These are phyloP conservation scores for Termitomyces sp. DNA, from an alignment of 1,284 basidiomycete genomes.

Conservation along the genomic window DNA sequence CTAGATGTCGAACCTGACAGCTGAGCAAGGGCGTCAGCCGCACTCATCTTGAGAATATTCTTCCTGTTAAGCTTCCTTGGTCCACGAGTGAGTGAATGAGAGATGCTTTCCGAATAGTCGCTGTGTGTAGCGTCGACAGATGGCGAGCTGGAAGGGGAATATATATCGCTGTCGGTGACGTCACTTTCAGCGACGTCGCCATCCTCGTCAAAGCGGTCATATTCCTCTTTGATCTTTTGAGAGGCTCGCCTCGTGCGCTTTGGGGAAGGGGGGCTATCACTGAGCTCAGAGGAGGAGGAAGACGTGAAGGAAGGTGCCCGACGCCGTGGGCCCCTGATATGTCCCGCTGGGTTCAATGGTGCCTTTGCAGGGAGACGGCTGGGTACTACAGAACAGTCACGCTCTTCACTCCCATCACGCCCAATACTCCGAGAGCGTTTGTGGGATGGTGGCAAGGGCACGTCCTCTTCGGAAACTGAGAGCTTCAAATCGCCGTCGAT, in stretches of 20 bases:
- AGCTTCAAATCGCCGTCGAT: not conserved
- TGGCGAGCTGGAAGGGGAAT: constrained; percentile 27
- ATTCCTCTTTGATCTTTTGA: not conserved
- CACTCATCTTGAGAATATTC: constrained; percentile 13
- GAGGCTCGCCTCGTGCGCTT: constrained; percentile 11
- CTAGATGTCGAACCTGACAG: constrained; percentile 12
- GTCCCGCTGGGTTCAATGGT: not conserved
- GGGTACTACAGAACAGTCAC: not conserved
- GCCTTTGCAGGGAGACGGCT: not conserved
- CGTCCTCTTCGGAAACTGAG: constrained; percentile 5
- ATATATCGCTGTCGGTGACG: constrained; percentile 26
- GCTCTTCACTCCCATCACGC: not conserved
- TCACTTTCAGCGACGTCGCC: constrained; percentile 16
- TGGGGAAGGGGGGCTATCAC: constrained; percentile 4
- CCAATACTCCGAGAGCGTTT: constrained; percentile 8
- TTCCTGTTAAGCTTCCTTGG: constrained; percentile 9
- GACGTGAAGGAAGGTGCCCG: constrained; percentile 14
- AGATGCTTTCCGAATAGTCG: constrained; percentile 15
- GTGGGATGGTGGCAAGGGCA: not conserved
- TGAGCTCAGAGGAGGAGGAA: constrained; percentile 13
- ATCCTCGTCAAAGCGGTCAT: not conserved
- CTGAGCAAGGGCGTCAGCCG: constrained; percentile 21
- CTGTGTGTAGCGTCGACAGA: constrained; percentile 13
- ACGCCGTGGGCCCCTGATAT: constrained; percentile 6
- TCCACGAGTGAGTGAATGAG: not conserved